These are phyloP conservation scores for Penicillium flavigenum DNA, from an alignment of 495 filamentous ascomycete genomes.

Conservation along the genomic window DNA sequence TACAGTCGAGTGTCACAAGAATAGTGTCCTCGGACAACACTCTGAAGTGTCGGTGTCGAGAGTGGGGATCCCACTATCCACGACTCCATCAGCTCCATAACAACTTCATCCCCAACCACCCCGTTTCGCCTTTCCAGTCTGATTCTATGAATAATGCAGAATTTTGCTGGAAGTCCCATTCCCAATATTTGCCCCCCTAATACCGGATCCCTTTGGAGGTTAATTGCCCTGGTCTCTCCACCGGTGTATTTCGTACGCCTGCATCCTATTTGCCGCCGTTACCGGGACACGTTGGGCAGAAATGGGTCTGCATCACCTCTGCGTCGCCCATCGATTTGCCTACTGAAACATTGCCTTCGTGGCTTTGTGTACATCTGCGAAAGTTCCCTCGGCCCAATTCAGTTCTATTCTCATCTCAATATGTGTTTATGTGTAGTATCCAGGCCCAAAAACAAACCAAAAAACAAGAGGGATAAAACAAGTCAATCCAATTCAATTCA, in stretches of 20 bases:
- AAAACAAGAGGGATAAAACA: constrained; percentile 7
- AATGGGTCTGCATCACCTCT: constrained; percentile 31
- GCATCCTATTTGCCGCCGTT: constrained; percentile 38
- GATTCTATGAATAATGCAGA: constrained; percentile 12
- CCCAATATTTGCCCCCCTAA: neutral
- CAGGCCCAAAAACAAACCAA: constrained; percentile 3
- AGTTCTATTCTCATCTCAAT: constrained; percentile 4
- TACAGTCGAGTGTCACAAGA: constrained; percentile 12
- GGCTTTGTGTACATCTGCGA: constrained; percentile 10
- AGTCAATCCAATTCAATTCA: constrained; percentile 13
- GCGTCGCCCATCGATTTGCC: neutral
- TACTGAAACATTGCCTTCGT: constrained; percentile 19
- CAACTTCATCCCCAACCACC: constrained; percentile 14
- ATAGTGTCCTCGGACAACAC: neutral
- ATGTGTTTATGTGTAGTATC: constrained; percentile 4
- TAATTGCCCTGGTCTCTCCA: constrained; percentile 17
- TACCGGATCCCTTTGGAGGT: neutral
- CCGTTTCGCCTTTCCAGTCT: constrained; percentile 14
- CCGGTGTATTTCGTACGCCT: constrained; percentile 15
- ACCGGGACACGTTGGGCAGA: constrained; percentile 42
- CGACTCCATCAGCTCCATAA: constrained; percentile 2
- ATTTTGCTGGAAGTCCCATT: neutral
- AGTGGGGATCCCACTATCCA: constrained; percentile 19
- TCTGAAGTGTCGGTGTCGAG: constrained; percentile 31
- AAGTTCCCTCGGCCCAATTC: constrained; percentile 10